Conservation (phyloP, 202 grass and related monocot genomes). For the Dendrocalamus latiflorus region DNA sequence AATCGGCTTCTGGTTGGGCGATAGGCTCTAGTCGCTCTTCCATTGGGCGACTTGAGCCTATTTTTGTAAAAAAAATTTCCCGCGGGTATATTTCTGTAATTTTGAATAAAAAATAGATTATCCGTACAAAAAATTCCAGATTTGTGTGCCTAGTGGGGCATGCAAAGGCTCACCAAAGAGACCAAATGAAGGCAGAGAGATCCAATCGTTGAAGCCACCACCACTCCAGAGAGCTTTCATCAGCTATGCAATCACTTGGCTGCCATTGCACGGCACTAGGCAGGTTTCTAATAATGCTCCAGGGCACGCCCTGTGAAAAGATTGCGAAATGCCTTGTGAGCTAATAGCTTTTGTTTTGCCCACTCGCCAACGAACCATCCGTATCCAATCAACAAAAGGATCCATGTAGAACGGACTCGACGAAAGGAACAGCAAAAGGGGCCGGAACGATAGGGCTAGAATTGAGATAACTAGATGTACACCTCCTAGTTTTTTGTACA, state of each 20-base stretch:
- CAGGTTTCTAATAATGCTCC: neutral
- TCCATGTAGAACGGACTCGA: neutral
- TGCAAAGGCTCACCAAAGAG: neutral
- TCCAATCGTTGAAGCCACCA: neutral
- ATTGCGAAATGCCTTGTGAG: neutral
- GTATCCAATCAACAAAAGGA: slow-evolving; percentile 10
- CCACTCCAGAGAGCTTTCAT: no score
- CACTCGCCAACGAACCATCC: slow-evolving; percentile 7
- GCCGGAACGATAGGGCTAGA: neutral
- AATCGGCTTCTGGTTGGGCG: no score
- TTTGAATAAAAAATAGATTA: no score
- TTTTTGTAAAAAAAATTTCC: no score
- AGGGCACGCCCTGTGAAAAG: slow-evolving; percentile 20
- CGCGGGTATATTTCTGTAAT: no score
- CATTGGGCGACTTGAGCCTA: no score
- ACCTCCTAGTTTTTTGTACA: neutral
- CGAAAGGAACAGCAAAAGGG: neutral
- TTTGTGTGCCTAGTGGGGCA: neutral
- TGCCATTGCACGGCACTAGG: slow-evolving; percentile 8
- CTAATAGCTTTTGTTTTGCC: neutral
- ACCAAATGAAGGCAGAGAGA: neutral
- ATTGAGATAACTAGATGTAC: neutral
- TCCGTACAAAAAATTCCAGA: no score
- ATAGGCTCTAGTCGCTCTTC: no score
- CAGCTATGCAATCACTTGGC: slow-evolving; percentile 18